Conservation (phyloP, 345 rosid genomes). For the Boechera stricta region DNA sequence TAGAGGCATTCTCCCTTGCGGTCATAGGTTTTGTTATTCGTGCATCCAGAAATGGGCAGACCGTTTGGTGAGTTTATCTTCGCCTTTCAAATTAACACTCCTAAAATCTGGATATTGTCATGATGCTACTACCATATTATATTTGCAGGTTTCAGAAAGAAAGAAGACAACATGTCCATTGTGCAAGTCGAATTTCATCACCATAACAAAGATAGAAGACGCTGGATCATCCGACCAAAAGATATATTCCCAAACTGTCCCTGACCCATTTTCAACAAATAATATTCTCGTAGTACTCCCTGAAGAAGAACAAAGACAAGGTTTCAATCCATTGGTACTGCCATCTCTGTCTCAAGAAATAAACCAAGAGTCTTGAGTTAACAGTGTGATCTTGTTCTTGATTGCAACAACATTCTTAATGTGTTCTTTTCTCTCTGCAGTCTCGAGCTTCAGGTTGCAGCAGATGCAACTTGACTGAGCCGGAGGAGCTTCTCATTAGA, state of each 20-base stretch:
- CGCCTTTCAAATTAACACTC: neutral
- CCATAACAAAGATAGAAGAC: constrained; percentile 78
- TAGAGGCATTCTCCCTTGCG: constrained; percentile 89
- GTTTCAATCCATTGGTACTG: constrained; percentile 57
- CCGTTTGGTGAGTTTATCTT: constrained; percentile 58
- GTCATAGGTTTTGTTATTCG: constrained; percentile 93
- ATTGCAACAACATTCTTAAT: constrained; percentile 2
- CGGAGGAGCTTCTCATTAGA: constrained; percentile 72
- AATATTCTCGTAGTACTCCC: constrained; percentile 53
- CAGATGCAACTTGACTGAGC: constrained; percentile 66
- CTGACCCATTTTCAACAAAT: constrained; percentile 52
- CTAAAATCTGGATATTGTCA: constrained; percentile 29
- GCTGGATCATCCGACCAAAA: constrained; percentile 84
- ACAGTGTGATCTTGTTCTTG: neutral
- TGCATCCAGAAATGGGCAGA: constrained; percentile 90
- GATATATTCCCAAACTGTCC: constrained; percentile 87
- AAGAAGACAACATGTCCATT: constrained; percentile 79
- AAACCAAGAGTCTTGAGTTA: neutral
- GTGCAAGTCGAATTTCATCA: constrained; percentile 73
- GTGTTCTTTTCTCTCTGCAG: constrained; percentile 46
- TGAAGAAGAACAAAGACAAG: constrained; percentile 52
- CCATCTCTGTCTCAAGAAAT: neutral
- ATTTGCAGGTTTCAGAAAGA: constrained; percentile 60
- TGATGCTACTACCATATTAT: neutral
- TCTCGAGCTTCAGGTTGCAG: constrained; percentile 56